Evolutionary conservation across 495 filamentous ascomycete species (phyloP).

Genomic region (Neurospora tetraspora): DNA sequence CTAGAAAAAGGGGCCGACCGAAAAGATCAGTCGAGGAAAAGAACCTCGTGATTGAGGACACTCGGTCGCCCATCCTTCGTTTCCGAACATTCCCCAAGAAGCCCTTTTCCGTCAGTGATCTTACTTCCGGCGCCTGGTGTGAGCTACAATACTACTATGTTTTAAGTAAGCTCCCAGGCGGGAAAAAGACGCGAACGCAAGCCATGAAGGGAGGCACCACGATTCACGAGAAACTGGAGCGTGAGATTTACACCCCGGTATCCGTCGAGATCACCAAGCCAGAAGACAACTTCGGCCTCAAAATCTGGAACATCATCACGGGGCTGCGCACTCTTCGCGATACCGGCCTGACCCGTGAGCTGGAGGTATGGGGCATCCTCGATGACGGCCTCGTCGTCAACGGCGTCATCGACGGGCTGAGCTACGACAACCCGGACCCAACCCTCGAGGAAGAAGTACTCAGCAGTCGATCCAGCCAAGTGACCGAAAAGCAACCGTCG

Average conservation of each 20-base stretch:
- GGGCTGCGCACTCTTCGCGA: constrained; percentile 68
- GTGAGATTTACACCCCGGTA: constrained; percentile 70
- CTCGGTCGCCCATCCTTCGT: constrained; percentile 45
- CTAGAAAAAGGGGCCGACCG: not conserved
- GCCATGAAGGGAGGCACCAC: constrained; percentile 74
- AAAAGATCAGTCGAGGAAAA: not conserved
- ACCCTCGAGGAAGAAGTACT: constrained; percentile 49
- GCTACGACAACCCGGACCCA: constrained; percentile 63
- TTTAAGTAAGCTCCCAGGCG: constrained; percentile 55
- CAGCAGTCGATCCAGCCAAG: constrained; percentile 18
- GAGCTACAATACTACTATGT: constrained; percentile 90
- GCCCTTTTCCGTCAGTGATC: constrained; percentile 79
- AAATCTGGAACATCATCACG: constrained; percentile 88
- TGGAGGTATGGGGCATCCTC: constrained; percentile 86
- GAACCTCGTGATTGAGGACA: constrained; percentile 12
- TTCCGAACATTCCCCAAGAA: constrained; percentile 72
- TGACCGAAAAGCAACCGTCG: constrained; percentile 4
- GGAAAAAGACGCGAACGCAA: constrained; percentile 59
- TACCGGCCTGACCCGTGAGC: constrained; percentile 74
- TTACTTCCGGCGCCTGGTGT: constrained; percentile 87
- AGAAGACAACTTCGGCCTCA: constrained; percentile 75
- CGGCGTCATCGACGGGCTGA: constrained; percentile 83
- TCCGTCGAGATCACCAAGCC: constrained; percentile 57
- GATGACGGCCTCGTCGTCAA: constrained; percentile 69
- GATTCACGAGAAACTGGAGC: constrained; percentile 76